phyloP scores from a whole-genome alignment of 2,329 filamentous ascomycete species.

The Trichoderma citrinoviride region DNA sequence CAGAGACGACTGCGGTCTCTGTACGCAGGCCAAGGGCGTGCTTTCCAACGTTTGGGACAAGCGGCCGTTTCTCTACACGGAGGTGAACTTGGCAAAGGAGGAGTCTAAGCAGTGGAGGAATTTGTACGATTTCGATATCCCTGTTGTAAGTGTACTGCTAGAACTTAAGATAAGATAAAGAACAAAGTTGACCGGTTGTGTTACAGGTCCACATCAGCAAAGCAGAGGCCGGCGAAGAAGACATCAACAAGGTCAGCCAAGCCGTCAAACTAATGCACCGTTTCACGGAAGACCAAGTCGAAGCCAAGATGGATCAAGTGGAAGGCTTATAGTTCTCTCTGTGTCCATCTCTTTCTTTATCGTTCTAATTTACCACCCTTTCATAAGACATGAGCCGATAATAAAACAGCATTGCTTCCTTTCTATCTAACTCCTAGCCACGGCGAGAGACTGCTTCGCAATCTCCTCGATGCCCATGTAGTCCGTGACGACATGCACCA shows the following conservation, averaged over 20 bases:
- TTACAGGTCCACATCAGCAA: slow-evolving; percentile 62
- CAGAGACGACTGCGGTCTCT: slow-evolving; percentile 68
- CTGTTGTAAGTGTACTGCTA: slow-evolving; percentile 57
- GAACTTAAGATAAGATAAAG: no score
- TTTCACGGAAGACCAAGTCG: slow-evolving; percentile 65
- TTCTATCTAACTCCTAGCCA: slow-evolving; percentile 40
- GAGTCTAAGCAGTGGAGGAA: slow-evolving; percentile 65
- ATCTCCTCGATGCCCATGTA: slow-evolving; percentile 48
- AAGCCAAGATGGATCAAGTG: slow-evolving; percentile 64
- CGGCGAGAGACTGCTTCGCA: slow-evolving; percentile 46
- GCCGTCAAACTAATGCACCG: slow-evolving; percentile 76
- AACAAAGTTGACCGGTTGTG: neutral
- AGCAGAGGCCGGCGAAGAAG: slow-evolving; percentile 47
- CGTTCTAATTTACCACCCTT: neutral
- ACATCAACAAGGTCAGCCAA: slow-evolving; percentile 53
- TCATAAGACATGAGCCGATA: no score
- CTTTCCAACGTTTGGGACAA: slow-evolving; percentile 65
- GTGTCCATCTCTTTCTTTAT: no score
- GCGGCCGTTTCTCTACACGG: slow-evolving; percentile 65
- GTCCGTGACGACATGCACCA: slow-evolving; percentile 59
- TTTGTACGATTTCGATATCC: slow-evolving; percentile 78
- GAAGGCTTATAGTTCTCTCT: slow-evolving; percentile 31
- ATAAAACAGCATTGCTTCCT: no score
- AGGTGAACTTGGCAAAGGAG: slow-evolving; percentile 67
- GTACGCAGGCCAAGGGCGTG: slow-evolving; percentile 64